phyloP scores from a whole-genome alignment of 106 monocot genomes.

The Xerophyta viscosa region DNA sequence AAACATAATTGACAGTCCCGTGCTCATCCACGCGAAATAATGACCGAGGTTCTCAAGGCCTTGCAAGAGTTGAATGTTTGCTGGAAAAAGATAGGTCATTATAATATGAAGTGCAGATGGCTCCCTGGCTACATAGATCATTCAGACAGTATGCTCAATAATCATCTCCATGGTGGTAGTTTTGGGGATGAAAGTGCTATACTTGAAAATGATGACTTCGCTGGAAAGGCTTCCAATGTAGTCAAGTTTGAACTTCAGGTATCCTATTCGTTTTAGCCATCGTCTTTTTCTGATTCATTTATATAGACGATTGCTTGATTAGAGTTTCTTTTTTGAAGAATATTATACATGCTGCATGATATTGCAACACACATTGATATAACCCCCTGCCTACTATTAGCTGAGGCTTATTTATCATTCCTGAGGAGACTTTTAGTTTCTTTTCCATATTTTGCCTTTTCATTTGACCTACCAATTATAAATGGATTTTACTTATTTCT shows the following conservation, averaged over 20 bases:
- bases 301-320: no score
- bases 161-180: conserved; percentile 20
- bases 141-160: conserved; percentile 16
- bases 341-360: no score
- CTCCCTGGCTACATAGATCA: conserved; percentile 24
- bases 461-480: no score
- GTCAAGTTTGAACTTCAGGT: conserved; percentile 99
- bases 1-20: conserved; percentile 36
- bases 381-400: no score
- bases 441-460: no score
- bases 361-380: no score
- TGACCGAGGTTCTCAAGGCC: conserved; percentile 73
- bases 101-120: conserved; percentile 78
- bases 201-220: conserved; percentile 39
- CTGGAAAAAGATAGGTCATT: conserved; percentile 83
- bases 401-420: no score
- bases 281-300: no score
- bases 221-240: conserved; percentile 21
- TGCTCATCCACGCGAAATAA: conserved; percentile 79
- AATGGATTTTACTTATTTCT: no score
- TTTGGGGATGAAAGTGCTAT: conserved; percentile 59
- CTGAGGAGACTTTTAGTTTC: no score
- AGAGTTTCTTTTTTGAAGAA: no score
- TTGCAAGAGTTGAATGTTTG: conserved; percentile 64
- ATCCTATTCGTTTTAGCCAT: no score